Base-by-base conservation (phyloP, 2,329 filamentous ascomycete genomes). In the Stenocarpella maydis region DNA sequence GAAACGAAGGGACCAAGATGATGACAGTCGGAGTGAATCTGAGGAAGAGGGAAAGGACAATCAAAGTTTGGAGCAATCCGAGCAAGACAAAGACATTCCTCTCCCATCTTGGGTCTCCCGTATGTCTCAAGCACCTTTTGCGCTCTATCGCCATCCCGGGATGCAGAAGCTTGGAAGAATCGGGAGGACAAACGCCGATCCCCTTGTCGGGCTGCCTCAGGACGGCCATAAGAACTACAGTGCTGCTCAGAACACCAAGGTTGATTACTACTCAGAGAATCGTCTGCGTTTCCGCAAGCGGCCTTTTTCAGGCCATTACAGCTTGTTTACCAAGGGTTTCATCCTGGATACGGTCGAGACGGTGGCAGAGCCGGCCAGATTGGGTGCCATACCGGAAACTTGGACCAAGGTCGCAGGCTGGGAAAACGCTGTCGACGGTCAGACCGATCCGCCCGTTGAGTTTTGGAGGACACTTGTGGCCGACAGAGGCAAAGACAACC, bases 251-350 rank as follows among this genome's bases (percentile, higher is more conserved):
- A 39, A 37, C n/a, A 54, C 52, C 1, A 54, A 39, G n/a, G 31
- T 39, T n/a, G 52, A 54, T 15, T 39, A 21, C 4, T 9, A 54
- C 34, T 54, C 52, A 5, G 6, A 37, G 1, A 5, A 31, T 17
- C 31, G 52, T 9, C 34, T 54, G 7, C 52, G 52, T 5, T 78
- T 79, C 67, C 63, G 72, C 9, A 77, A 76, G 68, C 52, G 76
- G 24, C 49, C 61, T 5, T 10, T 10, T 26, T 72, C 1, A 65
- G 21, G 66, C 0, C 74, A 77, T 34, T 76, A 75, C 69, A 80
- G 77, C 53, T 71, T 81, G 28, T 78, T 75, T 50, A 74, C 78
- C 1, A 67, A 73, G 43, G 79, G 78, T 0, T 81, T 81, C 60
- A 10, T 69, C 0, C 64, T 81, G 1, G 76, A 77, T 31, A 54